Conservation (phyloP, 2,329 filamentous ascomycete species). For the Botrytis sinoallii region DNA sequence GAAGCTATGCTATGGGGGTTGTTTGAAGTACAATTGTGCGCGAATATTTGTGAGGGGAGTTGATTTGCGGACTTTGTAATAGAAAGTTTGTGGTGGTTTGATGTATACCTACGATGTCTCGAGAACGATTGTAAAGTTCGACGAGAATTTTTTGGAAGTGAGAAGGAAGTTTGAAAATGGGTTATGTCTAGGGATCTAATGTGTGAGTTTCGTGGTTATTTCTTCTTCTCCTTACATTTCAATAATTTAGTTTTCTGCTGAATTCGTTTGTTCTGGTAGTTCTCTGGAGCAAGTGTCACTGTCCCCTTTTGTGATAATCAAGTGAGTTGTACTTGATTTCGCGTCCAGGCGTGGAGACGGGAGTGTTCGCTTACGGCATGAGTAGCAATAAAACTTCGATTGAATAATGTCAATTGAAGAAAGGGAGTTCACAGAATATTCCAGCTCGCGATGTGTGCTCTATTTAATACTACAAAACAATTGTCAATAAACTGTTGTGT, state of each 20-base stretch:
- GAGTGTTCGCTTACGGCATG: not conserved
- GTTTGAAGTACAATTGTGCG: not conserved
- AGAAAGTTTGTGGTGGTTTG: accelerated
- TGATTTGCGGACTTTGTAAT: not conserved
- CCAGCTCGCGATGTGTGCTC: not conserved
- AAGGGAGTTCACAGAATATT: not conserved
- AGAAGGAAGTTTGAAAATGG: not conserved
- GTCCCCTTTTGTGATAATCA: not conserved
- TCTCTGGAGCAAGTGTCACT: not conserved
- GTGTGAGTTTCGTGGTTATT: not conserved
- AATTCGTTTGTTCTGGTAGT: not conserved
- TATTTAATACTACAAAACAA: not conserved
- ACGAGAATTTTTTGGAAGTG: not conserved
- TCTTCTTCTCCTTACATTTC: not conserved
- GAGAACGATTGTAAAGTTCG: not conserved
- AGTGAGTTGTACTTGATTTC: not conserved
- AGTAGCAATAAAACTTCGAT: not conserved
- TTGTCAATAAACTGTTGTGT: not conserved
- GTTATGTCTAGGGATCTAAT: not conserved
- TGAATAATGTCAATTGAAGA: not conserved
- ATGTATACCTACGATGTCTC: accelerated
- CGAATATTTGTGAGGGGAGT: accelerated
- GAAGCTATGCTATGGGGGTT: not conserved
- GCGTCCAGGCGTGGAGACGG: not conserved
- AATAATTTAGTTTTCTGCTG: not conserved